Conservation (phyloP, 2,329 filamentous ascomycete genomes). For the Sporothrix brasiliensis region DNA sequence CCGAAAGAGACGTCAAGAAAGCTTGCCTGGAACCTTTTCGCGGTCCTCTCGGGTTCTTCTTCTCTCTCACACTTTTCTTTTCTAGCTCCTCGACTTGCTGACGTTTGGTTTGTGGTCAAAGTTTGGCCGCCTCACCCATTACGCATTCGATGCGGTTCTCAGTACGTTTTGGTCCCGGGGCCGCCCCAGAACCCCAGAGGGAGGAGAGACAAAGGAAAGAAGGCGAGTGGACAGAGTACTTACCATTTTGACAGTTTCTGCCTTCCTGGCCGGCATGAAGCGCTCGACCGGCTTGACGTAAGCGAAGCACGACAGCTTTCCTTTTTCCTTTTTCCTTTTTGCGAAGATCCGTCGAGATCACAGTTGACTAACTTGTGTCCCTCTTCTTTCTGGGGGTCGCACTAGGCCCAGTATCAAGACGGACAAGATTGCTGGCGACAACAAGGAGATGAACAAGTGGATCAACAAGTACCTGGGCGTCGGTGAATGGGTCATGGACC, state of each 20-base stretch:
- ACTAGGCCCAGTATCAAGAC: constrained; percentile 79
- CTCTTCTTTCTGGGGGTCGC: constrained; percentile 43
- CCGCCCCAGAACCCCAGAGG: not conserved
- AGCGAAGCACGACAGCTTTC: constrained; percentile 49
- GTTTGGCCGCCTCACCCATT: constrained; percentile 91
- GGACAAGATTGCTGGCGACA: constrained; percentile 77
- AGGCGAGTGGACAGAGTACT: not conserved
- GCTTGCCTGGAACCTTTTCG: constrained; percentile 42
- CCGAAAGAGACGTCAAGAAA: constrained; percentile 19
- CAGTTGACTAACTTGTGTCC: constrained; percentile 50
- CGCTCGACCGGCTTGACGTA: constrained; percentile 98
- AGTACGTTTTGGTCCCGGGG: constrained; percentile 58
- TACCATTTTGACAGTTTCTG: constrained; percentile 67
- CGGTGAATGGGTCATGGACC: constrained; percentile 98
- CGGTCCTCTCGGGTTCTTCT: constrained; percentile 20
- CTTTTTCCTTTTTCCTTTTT: not conserved
- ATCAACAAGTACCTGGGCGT: constrained; percentile 91
- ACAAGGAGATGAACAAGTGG: constrained; percentile 82
- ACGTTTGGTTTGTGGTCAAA: constrained; percentile 71
- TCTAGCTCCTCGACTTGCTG: constrained; percentile 67
- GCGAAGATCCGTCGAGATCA: not conserved
- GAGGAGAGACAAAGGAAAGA: not conserved
- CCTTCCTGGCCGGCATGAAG: constrained; percentile 95
- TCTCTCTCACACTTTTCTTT: constrained; percentile 29
- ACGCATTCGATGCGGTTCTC: constrained; percentile 93